phyloP scores from a whole-genome alignment of 2,329 filamentous ascomycete genomes.

The Escovopsis sp. region DNA sequence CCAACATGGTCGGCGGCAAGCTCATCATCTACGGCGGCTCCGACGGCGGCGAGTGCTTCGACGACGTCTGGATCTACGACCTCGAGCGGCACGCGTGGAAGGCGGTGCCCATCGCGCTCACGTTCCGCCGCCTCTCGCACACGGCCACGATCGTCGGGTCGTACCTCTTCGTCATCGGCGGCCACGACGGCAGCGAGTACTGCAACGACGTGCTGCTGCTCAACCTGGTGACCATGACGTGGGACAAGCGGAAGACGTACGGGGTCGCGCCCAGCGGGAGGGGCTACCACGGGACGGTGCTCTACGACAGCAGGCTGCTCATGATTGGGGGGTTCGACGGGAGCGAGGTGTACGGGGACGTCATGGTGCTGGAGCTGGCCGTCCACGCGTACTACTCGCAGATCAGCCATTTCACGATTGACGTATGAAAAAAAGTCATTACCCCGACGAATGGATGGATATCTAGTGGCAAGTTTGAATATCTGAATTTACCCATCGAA shows the following conservation, averaged over 20 bases:
- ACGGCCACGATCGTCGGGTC: slow-evolving; percentile 56
- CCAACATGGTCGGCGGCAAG: slow-evolving; percentile 59
- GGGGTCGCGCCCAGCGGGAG: slow-evolving; percentile 46
- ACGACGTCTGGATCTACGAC: slow-evolving; percentile 61
- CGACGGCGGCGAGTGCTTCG: slow-evolving; percentile 57
- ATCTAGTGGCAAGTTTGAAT: no score
- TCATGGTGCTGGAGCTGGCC: slow-evolving; percentile 51
- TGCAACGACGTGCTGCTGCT: slow-evolving; percentile 53
- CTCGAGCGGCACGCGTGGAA: slow-evolving; percentile 48
- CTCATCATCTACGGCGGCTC: slow-evolving; percentile 58
- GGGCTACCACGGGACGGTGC: slow-evolving; percentile 51
- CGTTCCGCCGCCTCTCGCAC: slow-evolving; percentile 52
- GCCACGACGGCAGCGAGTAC: slow-evolving; percentile 57
- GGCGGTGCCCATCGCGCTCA: slow-evolving; percentile 40
- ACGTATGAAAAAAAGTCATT: no score
- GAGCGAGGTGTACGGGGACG: slow-evolving; percentile 51
- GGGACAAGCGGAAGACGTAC: slow-evolving; percentile 53
- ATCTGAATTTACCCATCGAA: no score
- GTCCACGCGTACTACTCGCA: slow-evolving; percentile 61
- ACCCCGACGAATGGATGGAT: no score
- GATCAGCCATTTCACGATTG: slow-evolving; percentile 58
- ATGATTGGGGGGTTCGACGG: slow-evolving; percentile 56
- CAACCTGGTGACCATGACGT: slow-evolving; percentile 60
- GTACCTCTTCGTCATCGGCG: slow-evolving; percentile 55
- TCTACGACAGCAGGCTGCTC: slow-evolving; percentile 50